Evolutionary conservation across 176 grass and related monocot genomes (phyloP).

Genomic region (Eragrostis nindensis): DNA sequence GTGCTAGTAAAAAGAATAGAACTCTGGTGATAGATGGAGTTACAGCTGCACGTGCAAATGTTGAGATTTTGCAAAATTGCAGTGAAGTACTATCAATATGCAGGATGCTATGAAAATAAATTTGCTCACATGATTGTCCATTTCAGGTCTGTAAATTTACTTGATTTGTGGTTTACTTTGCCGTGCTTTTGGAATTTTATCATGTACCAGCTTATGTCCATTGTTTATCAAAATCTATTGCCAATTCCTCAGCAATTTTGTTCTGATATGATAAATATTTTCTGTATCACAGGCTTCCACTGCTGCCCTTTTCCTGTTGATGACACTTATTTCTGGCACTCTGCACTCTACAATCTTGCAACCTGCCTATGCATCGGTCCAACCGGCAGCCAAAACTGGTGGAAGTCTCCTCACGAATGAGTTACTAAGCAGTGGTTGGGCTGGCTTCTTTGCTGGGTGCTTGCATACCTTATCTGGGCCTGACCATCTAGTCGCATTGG

Average conservation of each 20-base stretch:
- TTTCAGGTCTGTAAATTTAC: not conserved
- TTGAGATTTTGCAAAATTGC: not conserved
- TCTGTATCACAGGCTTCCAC: constrained; percentile 50
- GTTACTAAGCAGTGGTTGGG: constrained; percentile 84
- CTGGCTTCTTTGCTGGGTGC: constrained; percentile 93
- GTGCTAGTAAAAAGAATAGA: not conserved
- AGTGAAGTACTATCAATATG: not conserved
- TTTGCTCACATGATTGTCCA: not conserved
- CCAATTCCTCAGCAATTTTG: not conserved
- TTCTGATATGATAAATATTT: constrained; percentile 6
- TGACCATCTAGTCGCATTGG: constrained; percentile 94
- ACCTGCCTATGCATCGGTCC: constrained; percentile 56
- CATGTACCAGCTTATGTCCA: not conserved
- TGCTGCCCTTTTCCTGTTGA: constrained; percentile 50
- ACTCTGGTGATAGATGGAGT: not conserved
- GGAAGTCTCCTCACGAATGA: constrained; percentile 59
- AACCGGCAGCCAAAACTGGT: constrained; percentile 51
- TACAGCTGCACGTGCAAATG: not conserved
- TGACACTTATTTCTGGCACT: constrained; percentile 37
- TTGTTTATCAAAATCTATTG: not conserved
- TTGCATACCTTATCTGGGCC: constrained; percentile 96
- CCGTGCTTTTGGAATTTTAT: not conserved
- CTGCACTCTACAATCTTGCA: constrained; percentile 43
- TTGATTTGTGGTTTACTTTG: not conserved
- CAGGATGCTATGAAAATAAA: not conserved